Conservation (phyloP, 2,329 filamentous ascomycete species). For the Dactylellina sp. region DNA sequence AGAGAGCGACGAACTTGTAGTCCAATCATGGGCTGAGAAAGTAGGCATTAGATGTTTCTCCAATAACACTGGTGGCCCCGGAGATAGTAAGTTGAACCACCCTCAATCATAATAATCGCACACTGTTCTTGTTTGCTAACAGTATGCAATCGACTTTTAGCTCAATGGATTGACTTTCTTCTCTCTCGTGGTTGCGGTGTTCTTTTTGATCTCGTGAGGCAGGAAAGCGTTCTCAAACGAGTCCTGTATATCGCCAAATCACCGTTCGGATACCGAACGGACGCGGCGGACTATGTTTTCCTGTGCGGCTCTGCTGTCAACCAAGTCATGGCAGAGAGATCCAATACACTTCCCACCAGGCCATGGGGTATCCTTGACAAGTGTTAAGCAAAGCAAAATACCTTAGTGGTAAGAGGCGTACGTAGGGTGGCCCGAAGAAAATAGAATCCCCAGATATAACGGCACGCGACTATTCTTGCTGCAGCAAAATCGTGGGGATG, state of each 20-base stretch:
- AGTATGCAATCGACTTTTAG: conserved; percentile 8
- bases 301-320: conserved; percentile 52
- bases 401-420: too few species aligned
- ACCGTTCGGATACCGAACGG: conserved; percentile 51
- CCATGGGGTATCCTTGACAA: conserved; percentile 53
- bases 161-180: conserved; percentile 54
- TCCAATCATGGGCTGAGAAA: conserved; percentile 47
- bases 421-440: neutral
- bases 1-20: conserved; percentile 45
- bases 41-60: conserved; percentile 49
- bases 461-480: neutral
- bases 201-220: conserved; percentile 48
- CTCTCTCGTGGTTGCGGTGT: conserved; percentile 52
- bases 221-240: conserved; percentile 50
- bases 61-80: conserved; percentile 29
- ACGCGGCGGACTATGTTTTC: conserved; percentile 54
- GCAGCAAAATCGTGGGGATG: neutral
- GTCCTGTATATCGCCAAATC: conserved; percentile 54
- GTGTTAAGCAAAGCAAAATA: conserved; percentile 24
- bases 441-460: too few species aligned
- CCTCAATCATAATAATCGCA: neutral
- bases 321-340: conserved; percentile 50
- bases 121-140: neutral
- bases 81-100: conserved; percentile 34
- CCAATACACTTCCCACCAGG: conserved; percentile 46